Evolutionary conservation across 805 yeast species (phyloP).

Genomic region (Candida quercuum): DNA sequence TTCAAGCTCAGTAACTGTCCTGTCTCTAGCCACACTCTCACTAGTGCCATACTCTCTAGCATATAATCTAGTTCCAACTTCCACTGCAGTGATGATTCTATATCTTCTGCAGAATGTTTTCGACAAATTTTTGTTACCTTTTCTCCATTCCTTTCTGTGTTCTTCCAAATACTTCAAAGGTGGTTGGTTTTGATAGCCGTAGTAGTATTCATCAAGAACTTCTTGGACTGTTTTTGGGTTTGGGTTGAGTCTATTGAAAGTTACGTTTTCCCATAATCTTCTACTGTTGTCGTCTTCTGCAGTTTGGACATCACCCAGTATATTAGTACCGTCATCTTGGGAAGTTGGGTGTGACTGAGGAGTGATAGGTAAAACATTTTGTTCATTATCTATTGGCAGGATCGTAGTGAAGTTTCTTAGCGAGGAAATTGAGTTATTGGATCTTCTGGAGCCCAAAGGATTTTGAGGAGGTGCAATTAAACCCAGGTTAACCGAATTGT

Average conservation of each 20-base stretch:
- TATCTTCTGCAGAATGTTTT: constrained; percentile 24
- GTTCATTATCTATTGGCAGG: constrained; percentile 5
- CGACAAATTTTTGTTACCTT: constrained; percentile 20
- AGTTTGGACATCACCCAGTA: not conserved
- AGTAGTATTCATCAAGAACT: constrained; percentile 23
- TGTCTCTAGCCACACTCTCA: constrained; percentile 19
- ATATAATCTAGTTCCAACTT: constrained; percentile 17
- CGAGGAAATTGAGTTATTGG: constrained; percentile 1
- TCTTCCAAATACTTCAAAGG: constrained; percentile 22
- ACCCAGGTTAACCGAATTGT: constrained; percentile 4
- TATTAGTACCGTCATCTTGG: constrained; percentile 5
- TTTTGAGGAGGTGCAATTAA: not conserved
- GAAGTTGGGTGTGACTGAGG: constrained; percentile 1
- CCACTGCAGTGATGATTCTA: constrained; percentile 23
- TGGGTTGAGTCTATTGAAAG: constrained; percentile 19
- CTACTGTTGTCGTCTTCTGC: constrained; percentile 8
- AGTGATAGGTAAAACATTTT: constrained; percentile 1
- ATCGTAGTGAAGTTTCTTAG: constrained; percentile 5
- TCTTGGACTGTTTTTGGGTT: constrained; percentile 23
- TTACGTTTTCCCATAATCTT: constrained; percentile 16
- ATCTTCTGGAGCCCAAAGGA: not conserved
- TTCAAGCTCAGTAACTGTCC: constrained; percentile 20
- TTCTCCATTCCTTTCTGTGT: constrained; percentile 24
- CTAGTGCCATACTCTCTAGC: constrained; percentile 14
- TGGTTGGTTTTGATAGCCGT: constrained; percentile 24